phyloP scores from a whole-genome alignment of 1,284 basidiomycete genomes.

The Anthracocystis panici-leucophaei region DNA sequence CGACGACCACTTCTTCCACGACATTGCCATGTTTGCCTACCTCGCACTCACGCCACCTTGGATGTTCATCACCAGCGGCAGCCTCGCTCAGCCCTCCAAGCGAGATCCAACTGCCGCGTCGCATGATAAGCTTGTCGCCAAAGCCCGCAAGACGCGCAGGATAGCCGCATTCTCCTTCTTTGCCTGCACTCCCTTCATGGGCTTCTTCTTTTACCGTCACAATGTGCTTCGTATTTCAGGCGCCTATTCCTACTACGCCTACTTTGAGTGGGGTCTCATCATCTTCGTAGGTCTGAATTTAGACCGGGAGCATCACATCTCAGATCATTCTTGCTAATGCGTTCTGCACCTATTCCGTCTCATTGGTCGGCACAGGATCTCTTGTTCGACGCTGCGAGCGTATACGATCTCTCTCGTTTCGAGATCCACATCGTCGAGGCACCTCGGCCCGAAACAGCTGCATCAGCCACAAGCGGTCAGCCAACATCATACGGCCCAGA shows the following conservation, averaged over 20 bases:
- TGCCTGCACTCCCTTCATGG: conserved; percentile 64
- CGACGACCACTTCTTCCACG: conserved; percentile 85
- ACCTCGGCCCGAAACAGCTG: not conserved
- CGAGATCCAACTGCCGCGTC: not conserved
- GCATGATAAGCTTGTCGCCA: conserved; percentile 33
- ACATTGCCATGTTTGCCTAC: conserved; percentile 84
- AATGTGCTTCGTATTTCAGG: conserved; percentile 60
- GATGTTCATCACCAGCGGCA: conserved; percentile 75
- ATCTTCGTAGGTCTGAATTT: conserved; percentile 50
- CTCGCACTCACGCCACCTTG: conserved; percentile 73
- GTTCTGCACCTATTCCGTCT: not conserved
- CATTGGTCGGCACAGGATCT: conserved; percentile 44
- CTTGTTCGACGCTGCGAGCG: conserved; percentile 61
- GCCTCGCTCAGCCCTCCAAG: conserved; percentile 40
- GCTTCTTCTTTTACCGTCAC: conserved; percentile 62
- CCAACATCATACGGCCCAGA: conserved; percentile 6
- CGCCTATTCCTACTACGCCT: conserved; percentile 62
- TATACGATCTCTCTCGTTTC: conserved; percentile 58
- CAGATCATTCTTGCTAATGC: not conserved
- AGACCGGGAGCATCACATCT: not conserved
- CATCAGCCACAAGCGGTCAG: not conserved
- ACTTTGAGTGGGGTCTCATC: conserved; percentile 68
- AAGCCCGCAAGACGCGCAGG: conserved; percentile 51
- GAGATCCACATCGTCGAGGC: conserved; percentile 60
- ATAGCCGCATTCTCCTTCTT: conserved; percentile 58